A percentile compares a stretch with the other conserved stretches of the same genome.
Evolutionary conservation across 2,329 filamentous ascomycete species (phyloP).

Genomic region (Phialophora expanda): DNA sequence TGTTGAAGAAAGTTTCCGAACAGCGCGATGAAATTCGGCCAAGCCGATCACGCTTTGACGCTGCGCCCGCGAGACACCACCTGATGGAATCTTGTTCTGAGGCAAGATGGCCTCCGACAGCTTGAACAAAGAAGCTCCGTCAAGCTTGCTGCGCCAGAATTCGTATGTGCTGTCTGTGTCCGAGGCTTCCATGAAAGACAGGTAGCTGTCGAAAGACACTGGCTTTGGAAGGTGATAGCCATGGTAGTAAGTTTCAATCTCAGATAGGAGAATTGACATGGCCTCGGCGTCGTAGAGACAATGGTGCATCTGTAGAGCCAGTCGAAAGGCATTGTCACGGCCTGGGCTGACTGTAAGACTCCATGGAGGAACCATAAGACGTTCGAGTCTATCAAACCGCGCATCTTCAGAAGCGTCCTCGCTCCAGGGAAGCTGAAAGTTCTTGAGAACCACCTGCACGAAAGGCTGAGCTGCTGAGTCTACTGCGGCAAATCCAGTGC

Average conservation of each 20-base stretch:
- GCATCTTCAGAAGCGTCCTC: not conserved
- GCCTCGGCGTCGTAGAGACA: conserved; percentile 86
- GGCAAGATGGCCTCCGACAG: conserved; percentile 24
- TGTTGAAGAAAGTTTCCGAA: conserved; percentile 62
- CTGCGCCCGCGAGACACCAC: not conserved
- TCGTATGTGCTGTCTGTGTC: conserved; percentile 57
- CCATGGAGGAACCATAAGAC: conserved; percentile 35
- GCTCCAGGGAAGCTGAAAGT: conserved; percentile 53
- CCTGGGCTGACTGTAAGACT: conserved; percentile 16
- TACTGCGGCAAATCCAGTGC: conserved; percentile 75
- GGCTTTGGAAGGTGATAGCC: conserved; percentile 55
- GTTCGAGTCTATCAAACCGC: not conserved
- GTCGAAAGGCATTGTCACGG: not conserved
- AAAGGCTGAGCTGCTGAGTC: conserved; percentile 66
- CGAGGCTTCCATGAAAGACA: conserved; percentile 62
- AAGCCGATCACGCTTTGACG: conserved; percentile 11
- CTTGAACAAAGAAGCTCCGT: conserved; percentile 38
- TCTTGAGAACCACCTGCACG: conserved; percentile 71
- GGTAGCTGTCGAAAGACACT: conserved; percentile 66
- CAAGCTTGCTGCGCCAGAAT: conserved; percentile 68
- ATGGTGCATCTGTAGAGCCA: conserved; percentile 71
- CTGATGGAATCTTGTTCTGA: conserved; percentile 1
- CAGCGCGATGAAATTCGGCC: conserved; percentile 39
- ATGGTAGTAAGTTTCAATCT: conserved; percentile 67
- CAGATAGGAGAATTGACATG: conserved; percentile 70